Evolutionary conservation across 352 stramenopile species (phyloP).

Genomic region (Blastocystis sp.): DNA sequence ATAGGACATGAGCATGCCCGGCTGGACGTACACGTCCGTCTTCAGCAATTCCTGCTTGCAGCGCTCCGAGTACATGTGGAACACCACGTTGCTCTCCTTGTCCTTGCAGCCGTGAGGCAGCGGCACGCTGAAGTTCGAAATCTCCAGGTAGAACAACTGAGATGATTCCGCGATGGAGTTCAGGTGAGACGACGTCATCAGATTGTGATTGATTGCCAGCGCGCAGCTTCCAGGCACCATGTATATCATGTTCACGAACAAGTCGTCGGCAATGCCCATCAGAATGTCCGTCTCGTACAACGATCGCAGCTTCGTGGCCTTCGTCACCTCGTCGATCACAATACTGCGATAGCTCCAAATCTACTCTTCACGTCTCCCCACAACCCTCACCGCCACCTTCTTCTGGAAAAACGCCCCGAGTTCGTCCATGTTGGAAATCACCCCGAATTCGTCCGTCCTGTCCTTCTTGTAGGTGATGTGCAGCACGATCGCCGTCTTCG

Average conservation of each 20-base stretch:
- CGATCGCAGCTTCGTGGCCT: conserved; percentile 7
- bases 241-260: conserved; percentile 61
- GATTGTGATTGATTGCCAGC: neutral
- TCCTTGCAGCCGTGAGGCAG: conserved; percentile 8
- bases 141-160: conserved; percentile 38
- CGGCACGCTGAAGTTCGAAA: conserved; percentile 53
- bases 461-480: conserved; percentile 2
- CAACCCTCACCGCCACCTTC: conserved; percentile 33
- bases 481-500: conserved; percentile 17
- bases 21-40: conserved; percentile 28
- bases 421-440: conserved; percentile 41
- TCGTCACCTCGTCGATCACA: conserved; percentile 28
- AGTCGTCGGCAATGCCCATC: neutral
- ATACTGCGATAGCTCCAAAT: conserved; percentile 32
- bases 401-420: conserved; percentile 24
- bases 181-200: conserved; percentile 29
- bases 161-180: conserved; percentile 54
- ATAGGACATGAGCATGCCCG: conserved; percentile 62
- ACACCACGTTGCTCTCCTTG: conserved; percentile 13
- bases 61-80: conserved; percentile 33
- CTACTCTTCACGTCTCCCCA: neutral
- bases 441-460: neutral
- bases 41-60: conserved; percentile 27
- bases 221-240: conserved; percentile 34
- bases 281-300: conserved; percentile 61